Base-by-base conservation (phyloP, 805 yeast species). In the Isabelozyma gotoi region DNA sequence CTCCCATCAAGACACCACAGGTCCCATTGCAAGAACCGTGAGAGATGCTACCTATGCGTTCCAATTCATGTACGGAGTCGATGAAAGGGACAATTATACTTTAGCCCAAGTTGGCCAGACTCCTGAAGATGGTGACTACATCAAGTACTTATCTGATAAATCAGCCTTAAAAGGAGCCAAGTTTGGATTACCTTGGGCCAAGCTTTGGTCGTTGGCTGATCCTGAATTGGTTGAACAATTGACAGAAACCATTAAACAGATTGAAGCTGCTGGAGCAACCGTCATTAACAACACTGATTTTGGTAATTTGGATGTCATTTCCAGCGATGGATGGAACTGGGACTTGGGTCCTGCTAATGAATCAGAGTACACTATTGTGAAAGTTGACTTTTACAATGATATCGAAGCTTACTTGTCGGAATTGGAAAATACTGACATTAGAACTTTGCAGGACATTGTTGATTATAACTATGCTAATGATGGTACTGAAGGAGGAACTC, bases 251-350 rank as follows among this genome's bases (percentile, higher is more conserved):
- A 40, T 60, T 17, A 39, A 47, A 32, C 21, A 37, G 29, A 39
- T 60, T 14, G 51, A 52, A 42, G 56, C 36, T 19, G 60, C 58
- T 7, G 63, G 65, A n/a, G 63, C 63, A 8, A 46, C 49, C 5
- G 54, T 60, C 12, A 49, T 51, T 41, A 59, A 59, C 46, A 60
- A 56, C 44, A 60, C 63, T 7, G 45, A 59, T 34, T 60, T 59
- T 35, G 51, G 48, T 12, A 48, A 56, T 36, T 46, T 48, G 15
- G 59, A 57, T 33, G 61, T 57, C 8, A 53, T 60, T 39, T 58
- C 62, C 2, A 40, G 48, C 27, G 49, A 55, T 27, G 65, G 65
- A 11, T 59, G 65, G 65, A 46, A 60, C 41, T 60, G 65, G 65
- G 57, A 48, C 15, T 49, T 54, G 31, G 65, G 63, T 33, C 33